Percentiles rank a stretch among this genome's conserved stretches.
Conservation (phyloP, 1,139 yeast species). For the Kurtzmaniella quercitrusa region DNA sequence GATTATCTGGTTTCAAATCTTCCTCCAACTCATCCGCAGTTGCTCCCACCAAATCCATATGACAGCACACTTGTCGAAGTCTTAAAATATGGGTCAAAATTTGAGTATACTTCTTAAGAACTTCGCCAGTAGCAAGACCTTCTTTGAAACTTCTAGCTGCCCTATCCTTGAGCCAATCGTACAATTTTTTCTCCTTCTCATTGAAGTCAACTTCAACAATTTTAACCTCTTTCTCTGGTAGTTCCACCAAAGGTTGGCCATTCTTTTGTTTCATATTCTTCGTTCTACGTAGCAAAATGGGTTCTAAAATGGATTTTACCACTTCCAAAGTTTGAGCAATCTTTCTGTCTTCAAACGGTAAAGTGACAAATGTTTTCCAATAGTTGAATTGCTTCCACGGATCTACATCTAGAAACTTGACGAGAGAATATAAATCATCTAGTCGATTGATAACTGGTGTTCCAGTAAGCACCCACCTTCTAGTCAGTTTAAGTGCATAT, state of each 20-base stretch:
- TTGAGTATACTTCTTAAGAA: slow-evolving; percentile 71
- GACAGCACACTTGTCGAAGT: slow-evolving; percentile 86
- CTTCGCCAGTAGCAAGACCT: slow-evolving; percentile 61
- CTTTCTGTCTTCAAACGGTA: slow-evolving; percentile 74
- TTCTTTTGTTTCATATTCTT: slow-evolving; percentile 74
- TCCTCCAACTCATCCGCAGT: slow-evolving; percentile 35
- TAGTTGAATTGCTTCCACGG: slow-evolving; percentile 88
- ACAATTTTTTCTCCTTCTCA: slow-evolving; percentile 61
- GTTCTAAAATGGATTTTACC: slow-evolving; percentile 80
- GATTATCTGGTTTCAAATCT: slow-evolving; percentile 19
- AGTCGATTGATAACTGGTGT: slow-evolving; percentile 89
- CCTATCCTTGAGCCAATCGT: slow-evolving; percentile 63
- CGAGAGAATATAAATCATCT: slow-evolving; percentile 79
- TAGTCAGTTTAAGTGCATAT: slow-evolving; percentile 54
- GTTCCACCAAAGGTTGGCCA: slow-evolving; percentile 70
- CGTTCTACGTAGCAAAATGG: slow-evolving; percentile 79
- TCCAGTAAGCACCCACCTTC: slow-evolving; percentile 89
- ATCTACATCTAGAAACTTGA: slow-evolving; percentile 69
- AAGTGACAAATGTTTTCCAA: slow-evolving; percentile 86
- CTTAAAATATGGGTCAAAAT: slow-evolving; percentile 81
- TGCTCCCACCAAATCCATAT: slow-evolving; percentile 57
- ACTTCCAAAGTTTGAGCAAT: slow-evolving; percentile 73
- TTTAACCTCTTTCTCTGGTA: slow-evolving; percentile 73
- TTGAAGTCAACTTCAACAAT: slow-evolving; percentile 67
- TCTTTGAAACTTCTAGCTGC: slow-evolving; percentile 68